These are phyloP conservation scores for Phlebiopsis flavidoalba DNA, from an alignment of 768 basidiomycete species.

Conservation along the genomic window DNA sequence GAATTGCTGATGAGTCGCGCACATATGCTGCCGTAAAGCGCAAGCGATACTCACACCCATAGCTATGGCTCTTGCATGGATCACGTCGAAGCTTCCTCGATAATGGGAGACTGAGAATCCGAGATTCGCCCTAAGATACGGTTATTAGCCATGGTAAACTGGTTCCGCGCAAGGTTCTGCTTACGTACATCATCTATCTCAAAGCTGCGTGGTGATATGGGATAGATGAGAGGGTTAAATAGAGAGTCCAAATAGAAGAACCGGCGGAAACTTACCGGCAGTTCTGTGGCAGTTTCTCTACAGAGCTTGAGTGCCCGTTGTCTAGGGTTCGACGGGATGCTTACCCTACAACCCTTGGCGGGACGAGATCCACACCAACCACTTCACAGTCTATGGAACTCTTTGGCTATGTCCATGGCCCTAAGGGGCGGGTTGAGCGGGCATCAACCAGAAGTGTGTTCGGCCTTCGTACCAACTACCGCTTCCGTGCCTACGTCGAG, in stretches of 20 bases:
- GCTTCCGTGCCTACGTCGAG: slow-evolving; percentile 30
- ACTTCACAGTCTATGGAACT: slow-evolving; percentile 30
- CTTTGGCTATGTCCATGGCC: slow-evolving; percentile 29
- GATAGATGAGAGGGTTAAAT: neutral
- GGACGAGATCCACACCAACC: slow-evolving; percentile 29
- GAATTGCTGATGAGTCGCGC: neutral
- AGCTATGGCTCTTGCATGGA: slow-evolving; percentile 27
- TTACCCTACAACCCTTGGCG: slow-evolving; percentile 21
- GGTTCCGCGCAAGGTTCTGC: neutral
- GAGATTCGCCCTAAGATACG: slow-evolving; percentile 24
- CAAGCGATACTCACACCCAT: slow-evolving; percentile 22
- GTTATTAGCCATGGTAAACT: neutral
- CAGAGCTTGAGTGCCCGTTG: neutral
- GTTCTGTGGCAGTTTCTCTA: slow-evolving; percentile 24
- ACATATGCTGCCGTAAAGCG: neutral
- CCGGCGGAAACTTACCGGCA: slow-evolving; percentile 23
- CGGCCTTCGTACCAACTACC: slow-evolving; percentile 25
- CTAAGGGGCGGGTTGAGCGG: slow-evolving; percentile 10
- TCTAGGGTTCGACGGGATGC: neutral
- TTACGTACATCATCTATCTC: slow-evolving; percentile 31
- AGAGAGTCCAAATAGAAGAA: neutral
- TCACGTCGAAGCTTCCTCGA: slow-evolving; percentile 24
- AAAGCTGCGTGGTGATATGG: slow-evolving; percentile 14
- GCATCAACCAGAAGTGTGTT: neutral
- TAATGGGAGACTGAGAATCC: slow-evolving; percentile 30